Conservation (phyloP, 129 eudicot genomes). For the Solidago caesia region DNA sequence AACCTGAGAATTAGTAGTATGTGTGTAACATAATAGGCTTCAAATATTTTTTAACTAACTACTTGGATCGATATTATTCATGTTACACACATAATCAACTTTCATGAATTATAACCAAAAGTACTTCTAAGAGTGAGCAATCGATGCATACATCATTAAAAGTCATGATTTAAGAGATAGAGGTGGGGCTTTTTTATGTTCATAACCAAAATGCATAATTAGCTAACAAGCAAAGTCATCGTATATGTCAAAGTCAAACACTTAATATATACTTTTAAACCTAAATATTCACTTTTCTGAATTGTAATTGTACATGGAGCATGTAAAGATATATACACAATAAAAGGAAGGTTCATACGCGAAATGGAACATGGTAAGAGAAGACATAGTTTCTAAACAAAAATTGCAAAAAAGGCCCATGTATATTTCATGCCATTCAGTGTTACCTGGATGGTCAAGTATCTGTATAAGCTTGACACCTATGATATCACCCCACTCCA, state of each 20-base stretch:
- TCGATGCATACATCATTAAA: no score
- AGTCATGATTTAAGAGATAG: no score
- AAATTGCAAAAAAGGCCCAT: slow-evolving; percentile 55
- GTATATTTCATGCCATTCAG: slow-evolving; percentile 93
- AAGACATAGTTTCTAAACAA: slow-evolving; percentile 49
- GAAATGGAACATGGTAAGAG: slow-evolving; percentile 63
- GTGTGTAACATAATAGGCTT: no score
- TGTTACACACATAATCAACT: no score
- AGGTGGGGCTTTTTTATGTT: no score
- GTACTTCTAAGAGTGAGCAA: no score
- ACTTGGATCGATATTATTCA: no score
- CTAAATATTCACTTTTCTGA: not conserved
- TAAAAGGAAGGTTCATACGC: slow-evolving; percentile 79
- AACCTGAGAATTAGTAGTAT: no score
- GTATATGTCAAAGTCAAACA: not conserved
- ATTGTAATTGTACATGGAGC: slow-evolving; percentile 40
- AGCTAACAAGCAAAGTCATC: not conserved
- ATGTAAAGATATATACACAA: slow-evolving; percentile 82
- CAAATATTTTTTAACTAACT: no score
- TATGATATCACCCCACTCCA: slow-evolving; percentile 58
- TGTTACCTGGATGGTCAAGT: slow-evolving; percentile 85
- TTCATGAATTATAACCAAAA: no score
- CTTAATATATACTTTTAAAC: no score
- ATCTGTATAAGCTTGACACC: slow-evolving; percentile 51
- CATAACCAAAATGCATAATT: no score